phyloP scores from a whole-genome alignment of 352 stramenopile genomes.

The Pythium guiyangense region DNA sequence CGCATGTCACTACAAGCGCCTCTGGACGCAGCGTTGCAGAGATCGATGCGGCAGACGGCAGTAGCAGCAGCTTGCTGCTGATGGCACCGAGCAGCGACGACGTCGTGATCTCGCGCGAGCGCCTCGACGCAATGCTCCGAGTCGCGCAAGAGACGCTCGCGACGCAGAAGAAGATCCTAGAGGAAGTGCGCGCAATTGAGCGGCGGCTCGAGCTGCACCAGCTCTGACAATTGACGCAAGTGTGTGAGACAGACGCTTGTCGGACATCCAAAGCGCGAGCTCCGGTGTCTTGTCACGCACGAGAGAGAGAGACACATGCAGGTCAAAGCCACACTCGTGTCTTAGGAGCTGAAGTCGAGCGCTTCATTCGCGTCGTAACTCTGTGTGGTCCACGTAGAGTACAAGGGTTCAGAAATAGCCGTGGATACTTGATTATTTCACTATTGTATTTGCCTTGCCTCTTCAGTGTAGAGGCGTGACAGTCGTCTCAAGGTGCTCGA shows the following conservation, averaged over 20 bases:
- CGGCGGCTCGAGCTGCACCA: conserved; percentile 22
- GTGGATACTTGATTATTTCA: neutral
- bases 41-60: too few relatives aligned
- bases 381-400: neutral
- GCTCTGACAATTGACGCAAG: too few relatives aligned
- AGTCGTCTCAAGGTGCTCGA: neutral
- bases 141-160: conserved; percentile 52
- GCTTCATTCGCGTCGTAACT: too few relatives aligned
- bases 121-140: conserved; percentile 50
- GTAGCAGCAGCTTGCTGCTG: neutral
- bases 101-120: conserved; percentile 40
- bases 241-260: too few relatives aligned
- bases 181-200: conserved; percentile 50
- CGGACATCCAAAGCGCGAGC: too few relatives aligned
- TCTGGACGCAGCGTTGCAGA: neutral
- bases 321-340: too few relatives aligned
- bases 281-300: too few relatives aligned
- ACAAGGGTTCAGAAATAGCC: neutral
- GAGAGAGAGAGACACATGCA: too few relatives aligned
- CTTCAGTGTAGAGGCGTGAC: neutral
- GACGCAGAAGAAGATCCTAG: conserved; percentile 57
- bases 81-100: conserved; percentile 19
- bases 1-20: neutral
- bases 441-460: too few relatives aligned
- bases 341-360: too few relatives aligned